Evolutionary conservation across 129 eudicot species (phyloP).

Genomic region (Arctium minus): DNA sequence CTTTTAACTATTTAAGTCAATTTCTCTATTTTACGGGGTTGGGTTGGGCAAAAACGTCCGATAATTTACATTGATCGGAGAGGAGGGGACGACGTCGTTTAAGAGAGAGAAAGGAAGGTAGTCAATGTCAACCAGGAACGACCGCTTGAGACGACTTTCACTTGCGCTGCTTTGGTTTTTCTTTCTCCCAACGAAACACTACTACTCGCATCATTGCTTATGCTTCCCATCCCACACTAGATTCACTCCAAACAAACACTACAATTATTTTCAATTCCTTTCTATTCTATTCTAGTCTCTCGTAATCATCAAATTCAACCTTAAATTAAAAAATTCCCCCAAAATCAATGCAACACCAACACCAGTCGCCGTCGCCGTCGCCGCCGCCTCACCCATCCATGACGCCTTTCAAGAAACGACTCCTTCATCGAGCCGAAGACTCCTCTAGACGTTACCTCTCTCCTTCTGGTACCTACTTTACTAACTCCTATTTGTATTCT

Average conservation of each 20-base stretch:
- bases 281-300: too few relatives aligned
- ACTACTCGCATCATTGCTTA: constrained; percentile 16
- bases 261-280: neutral
- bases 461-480: constrained; percentile 11
- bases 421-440: constrained; percentile 39
- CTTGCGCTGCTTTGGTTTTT: neutral
- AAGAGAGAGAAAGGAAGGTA: neutral
- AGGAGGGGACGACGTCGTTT: neutral
- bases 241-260: constrained; percentile 6
- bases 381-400: constrained; percentile 28
- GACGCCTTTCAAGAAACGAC: constrained; percentile 43
- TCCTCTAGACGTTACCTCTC: neutral
- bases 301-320: neutral
- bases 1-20: too few relatives aligned
- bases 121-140: constrained; percentile 14
- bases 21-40: too few relatives aligned
- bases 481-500: neutral
- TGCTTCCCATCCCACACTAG: neutral
- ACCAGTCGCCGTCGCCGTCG: neutral
- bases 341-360: constrained; percentile 22
- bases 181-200: constrained; percentile 17
- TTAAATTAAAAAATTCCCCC: constrained; percentile 4
- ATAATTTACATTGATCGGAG: too few relatives aligned
- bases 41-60: too few relatives aligned
- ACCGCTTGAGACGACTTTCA: constrained; percentile 10